phyloP scores from a whole-genome alignment of 768 basidiomycete genomes.

The Russula griseocarnosa region DNA sequence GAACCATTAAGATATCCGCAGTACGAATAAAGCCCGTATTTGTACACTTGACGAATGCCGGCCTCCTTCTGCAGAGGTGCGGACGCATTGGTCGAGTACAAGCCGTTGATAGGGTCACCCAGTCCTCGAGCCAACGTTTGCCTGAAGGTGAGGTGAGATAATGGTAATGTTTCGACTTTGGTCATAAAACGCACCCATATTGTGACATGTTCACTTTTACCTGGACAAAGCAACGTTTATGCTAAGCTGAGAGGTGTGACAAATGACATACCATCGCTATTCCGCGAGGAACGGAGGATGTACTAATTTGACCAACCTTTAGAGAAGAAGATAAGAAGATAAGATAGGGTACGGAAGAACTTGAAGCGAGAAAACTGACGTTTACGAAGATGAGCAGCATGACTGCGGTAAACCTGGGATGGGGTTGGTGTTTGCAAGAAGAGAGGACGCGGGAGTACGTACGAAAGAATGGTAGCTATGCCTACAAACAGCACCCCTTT shows the following conservation, averaged over 20 bases:
- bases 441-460: conserved; percentile 34
- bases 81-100: conserved; percentile 65
- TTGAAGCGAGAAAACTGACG: conserved; percentile 43
- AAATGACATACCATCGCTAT: conserved; percentile 61
- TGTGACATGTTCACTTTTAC: conserved; percentile 64
- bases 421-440: conserved; percentile 32
- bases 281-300: conserved; percentile 62
- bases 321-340: conserved; percentile 28
- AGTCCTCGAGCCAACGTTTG: conserved; percentile 40
- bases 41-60: conserved; percentile 68
- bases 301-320: conserved; percentile 83
- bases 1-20: conserved; percentile 65
- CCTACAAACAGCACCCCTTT: conserved; percentile 76
- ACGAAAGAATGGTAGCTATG: conserved; percentile 70
- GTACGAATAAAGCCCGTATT: conserved; percentile 78
- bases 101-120: conserved; percentile 52
- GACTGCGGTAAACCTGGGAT: conserved; percentile 43
- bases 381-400: conserved; percentile 76
- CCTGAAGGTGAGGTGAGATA: conserved; percentile 37
- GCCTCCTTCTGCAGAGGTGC: conserved; percentile 51
- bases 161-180: conserved; percentile 2
- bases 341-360: conserved; percentile 29
- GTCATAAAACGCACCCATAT: conserved; percentile 53
- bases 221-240: conserved; percentile 38
- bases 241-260: conserved; percentile 17